Percentiles rank a stretch among this genome's conserved stretches.
Conservation (phyloP, 148 eudicot species). For the Nepenthes gracilis region DNA sequence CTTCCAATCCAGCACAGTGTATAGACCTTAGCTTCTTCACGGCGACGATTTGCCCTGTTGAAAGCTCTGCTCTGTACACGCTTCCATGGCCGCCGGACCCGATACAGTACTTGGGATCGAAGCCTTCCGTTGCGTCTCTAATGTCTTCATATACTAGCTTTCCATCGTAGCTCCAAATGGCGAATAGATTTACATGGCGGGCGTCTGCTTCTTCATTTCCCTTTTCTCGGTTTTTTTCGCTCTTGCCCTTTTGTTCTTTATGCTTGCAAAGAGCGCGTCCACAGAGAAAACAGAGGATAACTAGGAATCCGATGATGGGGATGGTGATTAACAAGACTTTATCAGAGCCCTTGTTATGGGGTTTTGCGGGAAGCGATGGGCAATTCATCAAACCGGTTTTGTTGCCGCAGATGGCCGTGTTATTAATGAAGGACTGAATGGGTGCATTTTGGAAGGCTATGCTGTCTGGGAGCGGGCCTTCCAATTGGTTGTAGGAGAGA, state of each 20-base stretch:
- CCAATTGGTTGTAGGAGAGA: slow-evolving; percentile 37
- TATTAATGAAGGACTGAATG: slow-evolving; percentile 13
- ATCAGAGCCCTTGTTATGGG: background rate
- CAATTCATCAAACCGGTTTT: slow-evolving; percentile 18
- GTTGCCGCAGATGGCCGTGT: slow-evolving; percentile 30
- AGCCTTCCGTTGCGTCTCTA: slow-evolving; percentile 27
- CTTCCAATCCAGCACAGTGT: slow-evolving; percentile 7
- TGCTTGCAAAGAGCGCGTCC: slow-evolving; percentile 2
- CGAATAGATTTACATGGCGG: slow-evolving; percentile 16
- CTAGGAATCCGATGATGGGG: slow-evolving; percentile 10
- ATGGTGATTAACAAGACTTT: slow-evolving; percentile 8
- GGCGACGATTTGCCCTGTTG: slow-evolving; percentile 32
- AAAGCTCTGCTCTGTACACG: slow-evolving; percentile 37
- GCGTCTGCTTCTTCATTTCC: background rate
- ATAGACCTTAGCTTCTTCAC: slow-evolving; percentile 33
- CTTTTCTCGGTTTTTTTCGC: background rate
- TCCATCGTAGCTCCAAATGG: slow-evolving; percentile 24
- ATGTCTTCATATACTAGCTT: slow-evolving; percentile 24
- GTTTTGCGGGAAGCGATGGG: background rate
- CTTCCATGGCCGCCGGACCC: slow-evolving; percentile 35
- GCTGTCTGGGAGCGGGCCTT: slow-evolving; percentile 32
- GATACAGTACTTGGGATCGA: slow-evolving; percentile 25
- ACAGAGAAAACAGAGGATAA: slow-evolving; percentile 9
- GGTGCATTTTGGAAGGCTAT: slow-evolving; percentile 24
- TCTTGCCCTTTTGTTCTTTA: background rate